Evolutionary conservation across 345 rosid species (phyloP), one percentile per base, ranked within the genome.

Genomic region (Triadica sebifera): DNA sequence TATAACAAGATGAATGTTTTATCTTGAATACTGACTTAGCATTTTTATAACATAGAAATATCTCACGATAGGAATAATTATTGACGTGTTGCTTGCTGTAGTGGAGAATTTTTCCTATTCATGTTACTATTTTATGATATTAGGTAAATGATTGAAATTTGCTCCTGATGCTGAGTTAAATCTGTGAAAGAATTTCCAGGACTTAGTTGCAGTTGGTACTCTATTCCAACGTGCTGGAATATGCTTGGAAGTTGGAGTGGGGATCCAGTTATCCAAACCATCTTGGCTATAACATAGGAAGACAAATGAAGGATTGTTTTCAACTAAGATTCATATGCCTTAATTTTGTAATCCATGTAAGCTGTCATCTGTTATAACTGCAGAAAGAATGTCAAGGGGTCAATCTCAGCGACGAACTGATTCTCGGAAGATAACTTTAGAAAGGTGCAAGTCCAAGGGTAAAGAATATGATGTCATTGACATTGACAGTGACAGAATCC

Each of bases 371-470:
- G 46, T 22, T 11, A 52, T 71, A 13, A 15, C 5, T 5, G 34
- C 7, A 51, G 51, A 22, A 64, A 52, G 22, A 64, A 73, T 73
- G 70, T 64, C 76, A 11, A 62, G 62, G 51, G 62, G 70, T 12
- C 75, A 59, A 34, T 59, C 57, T 59, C 75, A 59, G 47, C 55
- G 56, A 17, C 47, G 57, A 46, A 22, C 17, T 72, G 66, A 72
- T 25, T 43, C 41, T 41, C 61, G 51, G 67, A 72, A 47, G 50
- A 72, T 45, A 60, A 5, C 29, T 25, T 43, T 59, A 25, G 75
- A 24, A 47, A 72, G 57, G 24, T 72, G 65, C 57, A 72, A 25
- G 15, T 43, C 65, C 29, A 57, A 58, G 13, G 67, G 67, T 16
- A 59, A 45, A 72, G 24, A 8, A 29, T 46, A 34, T 60, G 7